Evolutionary conservation across 106 monocot species (phyloP).

Genomic region (Dendrobium huoshanense): DNA sequence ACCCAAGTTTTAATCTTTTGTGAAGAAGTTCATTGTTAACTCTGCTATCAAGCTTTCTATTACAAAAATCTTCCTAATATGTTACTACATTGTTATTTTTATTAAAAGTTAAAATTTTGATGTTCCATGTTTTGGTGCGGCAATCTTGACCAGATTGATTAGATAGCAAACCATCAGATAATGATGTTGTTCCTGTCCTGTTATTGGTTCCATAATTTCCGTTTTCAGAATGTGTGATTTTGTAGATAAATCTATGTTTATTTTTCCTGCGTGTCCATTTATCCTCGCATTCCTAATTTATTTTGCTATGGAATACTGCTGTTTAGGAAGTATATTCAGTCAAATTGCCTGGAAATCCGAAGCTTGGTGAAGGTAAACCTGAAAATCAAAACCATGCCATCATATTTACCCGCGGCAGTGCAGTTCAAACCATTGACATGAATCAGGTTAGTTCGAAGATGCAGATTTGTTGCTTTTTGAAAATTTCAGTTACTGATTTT

Average conservation of each 20-base stretch:
- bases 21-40: too few species aligned
- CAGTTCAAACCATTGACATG: conserved; percentile 92
- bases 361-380: conserved; percentile 92
- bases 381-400: conserved; percentile 97
- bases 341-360: conserved; percentile 84
- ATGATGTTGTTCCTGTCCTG: neutral
- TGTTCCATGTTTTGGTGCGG: too few species aligned
- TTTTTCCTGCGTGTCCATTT: neutral
- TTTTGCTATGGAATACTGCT: conserved; percentile 1
- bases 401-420: conserved; percentile 87
- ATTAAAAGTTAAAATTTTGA: too few species aligned
- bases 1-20: too few species aligned
- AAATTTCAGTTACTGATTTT: neutral
- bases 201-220: neutral
- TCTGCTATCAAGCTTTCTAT: neutral
- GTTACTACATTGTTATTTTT: neutral
- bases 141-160: neutral
- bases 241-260: neutral
- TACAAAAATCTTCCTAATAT: neutral
- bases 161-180: neutral
- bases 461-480: neutral
- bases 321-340: conserved; percentile 82
- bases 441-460: conserved; percentile 56
- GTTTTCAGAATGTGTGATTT: neutral
- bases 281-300: neutral